Evolutionary conservation across 495 filamentous ascomycete species (phyloP), one percentile per base, ranked within the genome.

Genomic region (Polyplosphaeria fusca): DNA sequence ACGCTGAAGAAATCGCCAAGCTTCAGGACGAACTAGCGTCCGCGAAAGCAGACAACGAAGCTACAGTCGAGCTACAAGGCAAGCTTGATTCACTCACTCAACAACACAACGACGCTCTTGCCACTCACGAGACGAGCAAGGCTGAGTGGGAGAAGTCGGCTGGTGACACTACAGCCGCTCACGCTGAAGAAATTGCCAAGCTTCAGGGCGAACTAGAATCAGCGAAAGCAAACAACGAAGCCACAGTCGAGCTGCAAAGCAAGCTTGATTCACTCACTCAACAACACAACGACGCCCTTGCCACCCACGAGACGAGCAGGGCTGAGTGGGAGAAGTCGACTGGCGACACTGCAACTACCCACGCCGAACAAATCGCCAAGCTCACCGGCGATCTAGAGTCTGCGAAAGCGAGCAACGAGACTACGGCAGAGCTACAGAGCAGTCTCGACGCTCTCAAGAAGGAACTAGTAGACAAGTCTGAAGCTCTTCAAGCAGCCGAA

Each of bases 311-410:
- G n/a, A 23, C 47, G 18, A 27, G 16, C 13, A 45, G 26, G 9
- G 22, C 24, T 41, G 19, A 1, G 19, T 9, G 7, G n/a, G n/a
- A n/a, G n/a, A n/a, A n/a, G n/a, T n/a, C n/a, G n/a, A 25, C 27
- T 22, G 50, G 32, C 23, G 57, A 60, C 16, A 2, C 49, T 20
- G 49, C 57, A 5, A 60, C 53, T 42, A 50, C 49, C 25, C 42
- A 60, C 19, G 43, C 37, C 42, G 52, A 55, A 13, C 9, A 14
- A 5, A n/a, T 44, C 7, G 24, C 37, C 5, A 61, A 61, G 51
- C 50, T 61, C 26, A 14, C 30, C 1, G 51, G 44, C 23, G 22
- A 55, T 1, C 44, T 55, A 22, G 2, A 22, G 7, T 39, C 57
- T 2, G 7, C 20, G 39, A 9, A 42, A 20, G 39, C 7, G 39